These are phyloP conservation scores for Malus hybrid DNA, from an alignment of 331 rosid genomes.

Conservation along the genomic window DNA sequence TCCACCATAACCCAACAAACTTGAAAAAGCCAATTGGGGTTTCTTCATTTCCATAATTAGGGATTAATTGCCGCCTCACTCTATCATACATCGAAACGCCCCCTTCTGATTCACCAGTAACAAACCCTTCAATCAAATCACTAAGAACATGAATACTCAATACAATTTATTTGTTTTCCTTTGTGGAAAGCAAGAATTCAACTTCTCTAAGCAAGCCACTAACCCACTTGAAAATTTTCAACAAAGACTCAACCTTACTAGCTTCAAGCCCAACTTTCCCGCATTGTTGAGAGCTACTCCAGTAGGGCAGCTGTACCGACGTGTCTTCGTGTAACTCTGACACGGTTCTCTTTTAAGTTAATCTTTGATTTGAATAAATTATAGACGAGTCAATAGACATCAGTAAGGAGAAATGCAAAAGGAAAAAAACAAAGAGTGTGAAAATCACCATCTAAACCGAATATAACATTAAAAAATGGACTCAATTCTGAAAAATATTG, in stretches of 20 bases:
- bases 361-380: too few relatives aligned
- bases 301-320: too few relatives aligned
- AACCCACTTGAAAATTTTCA: conserved; percentile 48
- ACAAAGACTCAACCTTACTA: conserved; percentile 55
- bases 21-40: conserved; percentile 22
- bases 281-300: not conserved
- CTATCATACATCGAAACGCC: conserved; percentile 40
- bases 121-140: conserved; percentile 48
- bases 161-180: conserved; percentile 34
- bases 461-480: too few relatives aligned
- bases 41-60: conserved; percentile 25
- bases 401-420: too few relatives aligned
- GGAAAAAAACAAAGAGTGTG: too few relatives aligned
- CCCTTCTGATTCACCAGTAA: conserved; percentile 41
- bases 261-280: conserved; percentile 19
- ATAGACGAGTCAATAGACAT: too few relatives aligned
- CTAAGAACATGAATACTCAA: conserved; percentile 28
- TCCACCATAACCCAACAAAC: conserved; percentile 50
- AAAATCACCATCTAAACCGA: too few relatives aligned
- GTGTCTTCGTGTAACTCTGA: too few relatives aligned
- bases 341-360: too few relatives aligned
- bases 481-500: too few relatives aligned
- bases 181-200: conserved; percentile 40
- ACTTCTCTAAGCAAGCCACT: conserved; percentile 48
- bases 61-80: conserved; percentile 34